These are phyloP conservation scores for Fusarium floridanum DNA, from an alignment of 2,329 filamentous ascomycete genomes.

Conservation along the genomic window DNA sequence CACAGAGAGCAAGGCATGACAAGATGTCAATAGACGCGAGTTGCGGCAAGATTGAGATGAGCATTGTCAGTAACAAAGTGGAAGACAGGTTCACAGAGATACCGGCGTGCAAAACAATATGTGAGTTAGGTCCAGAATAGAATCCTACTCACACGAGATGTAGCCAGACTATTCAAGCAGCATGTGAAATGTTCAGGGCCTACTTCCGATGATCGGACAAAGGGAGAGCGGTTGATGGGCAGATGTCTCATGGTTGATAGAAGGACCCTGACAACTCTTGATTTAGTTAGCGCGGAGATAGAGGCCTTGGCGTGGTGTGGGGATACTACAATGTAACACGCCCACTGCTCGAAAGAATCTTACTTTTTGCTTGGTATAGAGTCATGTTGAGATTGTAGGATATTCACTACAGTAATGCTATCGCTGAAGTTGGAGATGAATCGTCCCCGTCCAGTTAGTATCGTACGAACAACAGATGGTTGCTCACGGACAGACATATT, in stretches of 20 bases:
- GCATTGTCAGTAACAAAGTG: not conserved
- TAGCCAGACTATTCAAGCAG: not conserved
- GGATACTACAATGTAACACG: not conserved
- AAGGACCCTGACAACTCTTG: not conserved
- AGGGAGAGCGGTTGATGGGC: not conserved
- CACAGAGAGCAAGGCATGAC: not conserved
- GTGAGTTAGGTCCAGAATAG: not conserved
- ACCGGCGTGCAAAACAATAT: not conserved
- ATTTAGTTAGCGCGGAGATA: not conserved
- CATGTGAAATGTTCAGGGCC: not conserved
- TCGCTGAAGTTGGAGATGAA: not conserved
- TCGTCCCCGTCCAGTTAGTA: not conserved
- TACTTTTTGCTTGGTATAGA: not conserved
- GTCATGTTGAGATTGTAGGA: not conserved
- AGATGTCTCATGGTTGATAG: not conserved
- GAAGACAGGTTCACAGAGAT: not conserved
- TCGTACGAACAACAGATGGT: not conserved
- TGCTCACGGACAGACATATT: no score
- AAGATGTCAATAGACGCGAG: no score
- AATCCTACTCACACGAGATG: not conserved
- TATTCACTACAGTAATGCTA: not conserved
- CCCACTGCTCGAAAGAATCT: no score
- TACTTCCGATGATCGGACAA: not conserved
- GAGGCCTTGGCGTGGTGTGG: not conserved
- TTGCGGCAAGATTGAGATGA: not conserved